A percentile compares a stretch with the other conserved stretches of the same genome.
These are phyloP conservation scores for Suillus sp. DNA, from an alignment of 768 basidiomycete genomes.

Conservation along the genomic window DNA sequence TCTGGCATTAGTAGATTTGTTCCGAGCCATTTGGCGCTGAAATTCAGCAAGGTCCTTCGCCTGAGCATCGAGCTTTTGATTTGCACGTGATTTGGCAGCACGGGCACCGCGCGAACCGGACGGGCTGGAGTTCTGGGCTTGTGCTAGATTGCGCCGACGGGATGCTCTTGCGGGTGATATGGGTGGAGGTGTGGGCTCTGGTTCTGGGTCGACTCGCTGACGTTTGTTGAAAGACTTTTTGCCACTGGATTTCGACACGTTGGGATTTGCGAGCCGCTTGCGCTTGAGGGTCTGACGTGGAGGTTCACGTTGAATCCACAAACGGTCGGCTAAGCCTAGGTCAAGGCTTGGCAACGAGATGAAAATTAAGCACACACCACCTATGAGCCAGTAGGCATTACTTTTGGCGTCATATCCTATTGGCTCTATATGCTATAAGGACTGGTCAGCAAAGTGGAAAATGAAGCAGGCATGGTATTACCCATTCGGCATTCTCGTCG, in stretches of 20 bases:
- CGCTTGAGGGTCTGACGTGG: slow-evolving; percentile 50
- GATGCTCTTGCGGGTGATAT: slow-evolving; percentile 15
- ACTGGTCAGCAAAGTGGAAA: slow-evolving; percentile 10
- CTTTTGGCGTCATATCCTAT: slow-evolving; percentile 79
- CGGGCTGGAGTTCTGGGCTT: slow-evolving; percentile 14
- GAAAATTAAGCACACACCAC: slow-evolving; percentile 47
- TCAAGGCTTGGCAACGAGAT: slow-evolving; percentile 3
- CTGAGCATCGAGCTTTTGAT: slow-evolving; percentile 66
- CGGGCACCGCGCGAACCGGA: slow-evolving; percentile 50
- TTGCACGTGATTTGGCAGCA: slow-evolving; percentile 73
- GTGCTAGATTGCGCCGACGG: slow-evolving; percentile 20
- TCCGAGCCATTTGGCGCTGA: slow-evolving; percentile 45
- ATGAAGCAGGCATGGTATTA: slow-evolving; percentile 36
- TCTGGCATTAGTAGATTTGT: slow-evolving; percentile 18
- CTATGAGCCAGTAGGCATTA: slow-evolving; percentile 87
- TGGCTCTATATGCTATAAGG: slow-evolving; percentile 74
- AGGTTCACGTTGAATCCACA: slow-evolving; percentile 82
- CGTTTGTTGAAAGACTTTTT: slow-evolving; percentile 31
- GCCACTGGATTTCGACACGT: slow-evolving; percentile 14
- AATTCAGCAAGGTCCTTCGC: slow-evolving; percentile 68
- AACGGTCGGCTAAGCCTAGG: slow-evolving; percentile 61
- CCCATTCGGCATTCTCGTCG: slow-evolving; percentile 80
- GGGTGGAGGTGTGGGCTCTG: slow-evolving; percentile 9
- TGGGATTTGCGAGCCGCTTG: slow-evolving; percentile 43
- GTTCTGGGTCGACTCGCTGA: slow-evolving; percentile 22